Percentiles rank a stretch among this genome's conserved stretches.
Evolutionary conservation across 305 asterid species (phyloP).

Genomic region (Ajuga reptans): DNA sequence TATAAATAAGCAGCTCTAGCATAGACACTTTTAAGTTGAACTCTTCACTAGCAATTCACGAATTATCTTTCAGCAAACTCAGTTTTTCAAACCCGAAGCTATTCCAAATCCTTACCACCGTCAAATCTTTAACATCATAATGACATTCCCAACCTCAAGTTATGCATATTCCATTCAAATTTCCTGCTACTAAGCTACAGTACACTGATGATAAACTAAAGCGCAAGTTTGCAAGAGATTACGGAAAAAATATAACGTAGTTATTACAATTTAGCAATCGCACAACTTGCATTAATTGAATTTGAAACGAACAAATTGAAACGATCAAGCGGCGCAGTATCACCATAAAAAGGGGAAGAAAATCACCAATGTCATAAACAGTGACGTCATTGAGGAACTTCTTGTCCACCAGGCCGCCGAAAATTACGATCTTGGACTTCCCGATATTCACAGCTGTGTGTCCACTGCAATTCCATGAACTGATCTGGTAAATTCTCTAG

Average conservation of each 20-base stretch:
- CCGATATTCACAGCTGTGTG: slow-evolving; percentile 89
- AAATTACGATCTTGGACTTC: slow-evolving; percentile 71
- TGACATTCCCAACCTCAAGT: background rate
- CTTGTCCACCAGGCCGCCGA: slow-evolving; percentile 82
- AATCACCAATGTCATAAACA: slow-evolving; percentile 77
- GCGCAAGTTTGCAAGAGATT: background rate
- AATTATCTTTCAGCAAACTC: background rate
- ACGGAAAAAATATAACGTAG: background rate
- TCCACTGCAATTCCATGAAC: slow-evolving; percentile 46
- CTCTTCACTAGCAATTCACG: background rate
- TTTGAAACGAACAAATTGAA: no score
- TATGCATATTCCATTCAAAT: background rate
- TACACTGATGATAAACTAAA: background rate
- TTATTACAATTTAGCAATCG: background rate
- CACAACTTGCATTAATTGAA: background rate
- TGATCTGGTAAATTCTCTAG: background rate
- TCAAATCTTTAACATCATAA: background rate
- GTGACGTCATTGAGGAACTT: slow-evolving; percentile 62
- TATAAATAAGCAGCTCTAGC: background rate
- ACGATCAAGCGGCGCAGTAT: background rate
- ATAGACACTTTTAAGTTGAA: background rate
- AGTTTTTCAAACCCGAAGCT: background rate
- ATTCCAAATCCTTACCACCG: background rate
- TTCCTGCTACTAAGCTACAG: background rate
- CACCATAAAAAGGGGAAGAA: background rate